Percentiles rank a stretch among this genome's conserved stretches.
phyloP scores from a whole-genome alignment of 805 yeast genomes.

The Priceomyces castillae region DNA sequence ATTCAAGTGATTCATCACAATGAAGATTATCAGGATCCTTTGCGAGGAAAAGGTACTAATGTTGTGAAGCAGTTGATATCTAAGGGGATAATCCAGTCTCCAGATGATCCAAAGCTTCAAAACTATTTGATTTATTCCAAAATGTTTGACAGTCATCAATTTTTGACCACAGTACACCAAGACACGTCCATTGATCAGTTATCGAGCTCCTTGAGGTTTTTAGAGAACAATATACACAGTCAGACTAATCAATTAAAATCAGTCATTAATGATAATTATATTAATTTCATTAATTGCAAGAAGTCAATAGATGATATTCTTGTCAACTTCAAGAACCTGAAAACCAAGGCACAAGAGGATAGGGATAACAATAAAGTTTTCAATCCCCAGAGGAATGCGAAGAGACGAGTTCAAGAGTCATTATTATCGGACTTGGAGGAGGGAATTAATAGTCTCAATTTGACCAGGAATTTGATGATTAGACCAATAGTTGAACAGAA shows the following conservation, averaged over 20 bases:
- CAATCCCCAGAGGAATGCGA: slow-evolving; percentile 26
- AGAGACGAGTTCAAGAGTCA: slow-evolving; percentile 19
- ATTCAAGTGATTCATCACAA: slow-evolving; percentile 8
- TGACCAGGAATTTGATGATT: slow-evolving; percentile 36
- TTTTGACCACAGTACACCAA: slow-evolving; percentile 34
- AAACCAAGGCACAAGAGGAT: slow-evolving; percentile 34
- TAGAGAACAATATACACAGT: slow-evolving; percentile 32
- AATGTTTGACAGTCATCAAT: slow-evolving; percentile 34
- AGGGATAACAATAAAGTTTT: slow-evolving; percentile 34
- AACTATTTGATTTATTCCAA: slow-evolving; percentile 36
- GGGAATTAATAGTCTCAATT: slow-evolving; percentile 36
- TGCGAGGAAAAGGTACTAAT: slow-evolving; percentile 29
- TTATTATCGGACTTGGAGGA: slow-evolving; percentile 37
- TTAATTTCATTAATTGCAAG: slow-evolving; percentile 36
- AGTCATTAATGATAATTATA: slow-evolving; percentile 36
- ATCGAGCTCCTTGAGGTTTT: slow-evolving; percentile 23
- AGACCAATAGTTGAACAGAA: slow-evolving; percentile 41
- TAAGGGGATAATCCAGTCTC: slow-evolving; percentile 22
- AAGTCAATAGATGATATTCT: slow-evolving; percentile 38
- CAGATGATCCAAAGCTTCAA: slow-evolving; percentile 28
- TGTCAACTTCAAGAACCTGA: slow-evolving; percentile 30
- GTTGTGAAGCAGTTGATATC: slow-evolving; percentile 25
- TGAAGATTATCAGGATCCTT: slow-evolving; percentile 32
- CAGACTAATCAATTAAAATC: slow-evolving; percentile 36
- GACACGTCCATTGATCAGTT: slow-evolving; percentile 38